phyloP scores from a whole-genome alignment of 306 rosid species.

The Ormosia semicastrata region DNA sequence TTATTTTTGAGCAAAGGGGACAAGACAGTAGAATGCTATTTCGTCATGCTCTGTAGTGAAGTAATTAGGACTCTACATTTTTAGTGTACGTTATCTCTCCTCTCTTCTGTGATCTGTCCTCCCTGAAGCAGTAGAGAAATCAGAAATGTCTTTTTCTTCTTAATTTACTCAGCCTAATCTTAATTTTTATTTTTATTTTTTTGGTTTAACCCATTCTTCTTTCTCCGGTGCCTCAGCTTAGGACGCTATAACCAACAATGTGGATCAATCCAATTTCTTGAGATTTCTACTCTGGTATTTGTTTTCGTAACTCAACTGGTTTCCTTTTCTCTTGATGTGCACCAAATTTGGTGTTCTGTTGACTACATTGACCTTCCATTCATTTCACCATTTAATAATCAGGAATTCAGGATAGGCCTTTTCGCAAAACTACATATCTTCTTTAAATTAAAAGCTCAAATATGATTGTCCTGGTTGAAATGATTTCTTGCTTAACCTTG shows the following conservation, averaged over 20 bases:
- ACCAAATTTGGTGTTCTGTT: not conserved
- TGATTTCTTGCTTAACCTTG: not conserved
- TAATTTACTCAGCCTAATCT: not conserved
- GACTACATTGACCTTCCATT: not conserved
- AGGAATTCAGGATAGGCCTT: not conserved
- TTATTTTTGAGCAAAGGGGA: not conserved
- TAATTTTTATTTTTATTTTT: not conserved
- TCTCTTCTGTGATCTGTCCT: not conserved
- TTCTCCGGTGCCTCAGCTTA: not conserved
- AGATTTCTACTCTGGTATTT: not conserved
- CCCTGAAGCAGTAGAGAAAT: not conserved
- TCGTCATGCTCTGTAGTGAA: not conserved
- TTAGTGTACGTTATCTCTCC: not conserved
- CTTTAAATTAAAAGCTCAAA: not conserved
- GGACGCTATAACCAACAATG: not conserved
- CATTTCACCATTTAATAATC: not conserved
- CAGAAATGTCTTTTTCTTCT: slow-evolving; percentile 18
- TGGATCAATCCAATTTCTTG: not conserved
- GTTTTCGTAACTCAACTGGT: not conserved
- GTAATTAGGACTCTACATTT: not conserved
- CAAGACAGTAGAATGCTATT: not conserved
- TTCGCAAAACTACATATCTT: not conserved
- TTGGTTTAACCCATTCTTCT: not conserved
- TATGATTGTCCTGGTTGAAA: not conserved
- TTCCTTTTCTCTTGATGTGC: not conserved